A percentile compares a stretch with the other conserved stretches of the same genome.
phyloP scores from a whole-genome alignment of 805 yeast genomes.

The Yueomyces sp. region DNA sequence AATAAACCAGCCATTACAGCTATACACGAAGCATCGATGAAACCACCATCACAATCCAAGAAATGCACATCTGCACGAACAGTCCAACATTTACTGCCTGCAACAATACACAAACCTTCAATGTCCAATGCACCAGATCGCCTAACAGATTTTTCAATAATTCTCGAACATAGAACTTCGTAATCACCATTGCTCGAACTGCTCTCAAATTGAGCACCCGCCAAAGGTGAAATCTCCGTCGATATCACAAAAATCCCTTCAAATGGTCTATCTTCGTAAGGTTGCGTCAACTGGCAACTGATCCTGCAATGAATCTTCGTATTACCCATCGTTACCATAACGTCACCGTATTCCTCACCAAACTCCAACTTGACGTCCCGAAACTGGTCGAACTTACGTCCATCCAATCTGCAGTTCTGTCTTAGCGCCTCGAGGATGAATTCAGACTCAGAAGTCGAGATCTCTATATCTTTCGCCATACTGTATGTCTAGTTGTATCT shows the following conservation, averaged over 20 bases:
- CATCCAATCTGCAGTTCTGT: constrained; percentile 52
- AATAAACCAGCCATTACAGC: constrained; percentile 80
- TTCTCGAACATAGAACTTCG: constrained; percentile 66
- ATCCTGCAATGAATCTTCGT: constrained; percentile 42
- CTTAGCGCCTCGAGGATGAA: constrained; percentile 54
- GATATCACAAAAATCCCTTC: constrained; percentile 80
- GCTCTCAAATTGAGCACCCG: constrained; percentile 71
- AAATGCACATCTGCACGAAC: constrained; percentile 84
- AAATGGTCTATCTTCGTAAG: constrained; percentile 83
- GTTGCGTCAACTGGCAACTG: constrained; percentile 62
- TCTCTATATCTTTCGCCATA: constrained; percentile 51
- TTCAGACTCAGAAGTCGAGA: constrained; percentile 48
- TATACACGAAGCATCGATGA: constrained; percentile 79
- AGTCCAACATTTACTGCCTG: constrained; percentile 86
- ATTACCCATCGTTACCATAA: constrained; percentile 62
- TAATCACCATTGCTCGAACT: constrained; percentile 57
- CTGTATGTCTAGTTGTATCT: neutral
- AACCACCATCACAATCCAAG: constrained; percentile 82
- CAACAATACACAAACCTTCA: constrained; percentile 79
- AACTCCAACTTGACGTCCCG: constrained; percentile 53
- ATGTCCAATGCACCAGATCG: constrained; percentile 84
- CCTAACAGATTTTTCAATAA: constrained; percentile 84
- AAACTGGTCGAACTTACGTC: constrained; percentile 50
- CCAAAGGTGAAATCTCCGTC: constrained; percentile 84
- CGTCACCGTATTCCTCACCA: constrained; percentile 68